Evolutionary conservation across 805 yeast genomes (phyloP), one percentile per base, ranked within the genome.

Genomic region (Candida ovalis): DNA sequence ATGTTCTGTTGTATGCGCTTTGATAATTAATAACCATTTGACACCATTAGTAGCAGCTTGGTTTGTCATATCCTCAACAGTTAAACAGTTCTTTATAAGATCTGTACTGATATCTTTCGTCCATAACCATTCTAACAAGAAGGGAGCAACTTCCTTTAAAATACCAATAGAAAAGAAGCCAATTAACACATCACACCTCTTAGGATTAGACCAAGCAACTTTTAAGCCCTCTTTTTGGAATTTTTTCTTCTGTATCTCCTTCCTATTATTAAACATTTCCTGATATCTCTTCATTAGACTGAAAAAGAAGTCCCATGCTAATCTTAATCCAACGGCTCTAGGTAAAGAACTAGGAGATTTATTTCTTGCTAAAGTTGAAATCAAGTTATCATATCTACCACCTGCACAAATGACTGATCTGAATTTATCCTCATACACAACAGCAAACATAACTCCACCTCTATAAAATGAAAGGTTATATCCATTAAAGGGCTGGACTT

Each of bases 371-470:
- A 89, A 75, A 17, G 82, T 74, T 2, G 80, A 71, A 13, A 90
- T 78, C 54, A 94, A 72, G 19, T 74, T 71, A 59, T 92, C 98
- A 61, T 90, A 94, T 47, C 99, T 73, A 2, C 99, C 99, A 40
- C 99, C 99, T 0, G 94, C 92, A 15, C 94, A 94, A 37, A 94
- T 71, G 28, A 84, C 73, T 5, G 70, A 55, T 48, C 60, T 71
- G 63, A 52, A 60, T 57, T 74, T 81, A 3, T 81, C 84, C 46
- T 88, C 86, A 53, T 81, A 78, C 1, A 89, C 78, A 0, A 87
- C 88, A 56, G 89, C 96, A 62, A 92, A 94, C 96, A 94, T 89
- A 1, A 91, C 69, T 0, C 96, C 96, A 17, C 82, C 81, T 35
- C 75, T 72, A 61, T 91, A 94, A 61, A 89, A 92, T 9, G 82